Evolutionary conservation across 371 early-diverging fungal genomes (phyloP).

Genomic region (Synchytrium microbalum): DNA sequence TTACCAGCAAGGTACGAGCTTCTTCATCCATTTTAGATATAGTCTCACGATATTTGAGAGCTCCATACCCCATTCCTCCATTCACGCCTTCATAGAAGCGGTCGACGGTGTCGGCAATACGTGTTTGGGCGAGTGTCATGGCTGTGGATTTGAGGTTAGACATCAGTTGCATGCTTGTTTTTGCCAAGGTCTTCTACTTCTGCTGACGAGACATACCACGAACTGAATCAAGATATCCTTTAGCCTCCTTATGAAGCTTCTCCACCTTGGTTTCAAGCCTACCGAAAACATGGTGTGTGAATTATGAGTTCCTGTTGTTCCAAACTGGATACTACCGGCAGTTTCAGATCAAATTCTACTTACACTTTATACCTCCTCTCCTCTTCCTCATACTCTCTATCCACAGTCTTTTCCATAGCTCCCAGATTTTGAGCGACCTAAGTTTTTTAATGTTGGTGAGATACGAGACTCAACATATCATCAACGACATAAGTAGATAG

Average conservation of each 20-base stretch:
- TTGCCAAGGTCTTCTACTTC: neutral
- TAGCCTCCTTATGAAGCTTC: slow-evolving; percentile 82
- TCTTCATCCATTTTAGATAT: slow-evolving; percentile 74
- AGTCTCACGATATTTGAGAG: slow-evolving; percentile 62
- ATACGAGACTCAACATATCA: too few relatives aligned
- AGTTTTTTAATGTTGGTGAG: too few relatives aligned
- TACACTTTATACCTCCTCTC: slow-evolving; percentile 71
- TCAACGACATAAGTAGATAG: too few relatives aligned
- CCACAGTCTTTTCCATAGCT: slow-evolving; percentile 66
- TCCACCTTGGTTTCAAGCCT: slow-evolving; percentile 83
- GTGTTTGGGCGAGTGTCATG: slow-evolving; percentile 74
- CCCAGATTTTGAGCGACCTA: slow-evolving; percentile 61
- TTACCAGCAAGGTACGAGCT: slow-evolving; percentile 61
- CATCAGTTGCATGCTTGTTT: too few relatives aligned
- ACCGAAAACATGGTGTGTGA: slow-evolving; percentile 6
- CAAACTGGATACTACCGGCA: neutral
- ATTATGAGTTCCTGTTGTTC: neutral
- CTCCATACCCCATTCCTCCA: slow-evolving; percentile 31
- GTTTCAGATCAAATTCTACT: slow-evolving; percentile 9
- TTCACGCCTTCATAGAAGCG: slow-evolving; percentile 28
- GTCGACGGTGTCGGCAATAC: slow-evolving; percentile 70
- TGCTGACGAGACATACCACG: slow-evolving; percentile 40
- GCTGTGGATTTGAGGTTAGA: too few relatives aligned
- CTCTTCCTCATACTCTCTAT: slow-evolving; percentile 81
- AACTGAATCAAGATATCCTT: slow-evolving; percentile 83